These are phyloP conservation scores for Urostyla sp. DNA, from an alignment of 73 alveolate genomes.

Conservation along the genomic window DNA sequence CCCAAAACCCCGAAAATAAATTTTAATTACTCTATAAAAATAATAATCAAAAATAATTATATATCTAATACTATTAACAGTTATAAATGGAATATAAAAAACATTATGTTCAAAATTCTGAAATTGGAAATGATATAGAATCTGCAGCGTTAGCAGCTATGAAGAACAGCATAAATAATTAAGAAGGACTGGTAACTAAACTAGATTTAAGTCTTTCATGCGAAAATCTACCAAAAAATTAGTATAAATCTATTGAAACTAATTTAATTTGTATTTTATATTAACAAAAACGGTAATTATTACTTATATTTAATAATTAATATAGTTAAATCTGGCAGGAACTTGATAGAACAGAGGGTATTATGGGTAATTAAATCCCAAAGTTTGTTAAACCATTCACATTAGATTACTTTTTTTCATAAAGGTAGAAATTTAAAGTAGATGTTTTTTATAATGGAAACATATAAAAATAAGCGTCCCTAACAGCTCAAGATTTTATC, in stretches of 20 bases:
- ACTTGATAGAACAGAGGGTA: conserved; percentile 86
- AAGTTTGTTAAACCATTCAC: conserved; percentile 73
- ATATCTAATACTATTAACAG: too few relatives aligned
- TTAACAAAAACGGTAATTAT: conserved; percentile 54
- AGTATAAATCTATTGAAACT: conserved; percentile 70
- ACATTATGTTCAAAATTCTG: too few relatives aligned
- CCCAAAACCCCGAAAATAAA: too few relatives aligned
- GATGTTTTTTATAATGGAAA: conserved; percentile 76
- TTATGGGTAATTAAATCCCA: conserved; percentile 82
- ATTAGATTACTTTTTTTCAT: conserved; percentile 78
- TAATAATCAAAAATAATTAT: too few relatives aligned
- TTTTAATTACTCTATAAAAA: too few relatives aligned
- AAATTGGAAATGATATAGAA: conserved; percentile 48
- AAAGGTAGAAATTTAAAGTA: conserved; percentile 63
- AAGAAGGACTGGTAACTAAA: conserved; percentile 1
- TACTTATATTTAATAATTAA: background rate
- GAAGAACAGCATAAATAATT: conserved; percentile 16
- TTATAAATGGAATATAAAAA: too few relatives aligned
- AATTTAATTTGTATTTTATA: conserved; percentile 71
- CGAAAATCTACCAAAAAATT: conserved; percentile 75
- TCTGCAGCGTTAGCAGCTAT: conserved; percentile 62
- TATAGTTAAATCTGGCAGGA: conserved; percentile 70
- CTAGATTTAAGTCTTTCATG: conserved; percentile 72
- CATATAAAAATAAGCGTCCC: conserved; percentile 55
- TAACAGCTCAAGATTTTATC: conserved; percentile 63